Conservation (phyloP, 306 rosid species). For the Chamaecrista fasciculata region DNA sequence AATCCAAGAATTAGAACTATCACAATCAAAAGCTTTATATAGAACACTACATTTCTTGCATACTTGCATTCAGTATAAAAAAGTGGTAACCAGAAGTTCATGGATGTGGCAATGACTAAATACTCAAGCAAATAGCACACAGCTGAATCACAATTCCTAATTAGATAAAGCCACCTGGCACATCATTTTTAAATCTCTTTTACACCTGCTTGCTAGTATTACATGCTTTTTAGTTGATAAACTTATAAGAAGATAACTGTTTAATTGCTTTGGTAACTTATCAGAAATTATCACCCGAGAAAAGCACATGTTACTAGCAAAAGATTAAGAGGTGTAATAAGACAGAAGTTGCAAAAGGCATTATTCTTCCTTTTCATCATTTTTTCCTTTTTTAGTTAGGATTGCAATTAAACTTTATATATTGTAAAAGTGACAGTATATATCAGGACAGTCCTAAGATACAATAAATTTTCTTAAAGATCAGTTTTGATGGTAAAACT, state of each 20-base stretch:
- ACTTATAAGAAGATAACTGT: not conserved
- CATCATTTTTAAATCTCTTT: not conserved
- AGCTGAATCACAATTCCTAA: not conserved
- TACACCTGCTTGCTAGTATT: not conserved
- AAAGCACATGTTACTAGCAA: not conserved
- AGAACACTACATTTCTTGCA: too few species aligned
- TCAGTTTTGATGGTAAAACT: not conserved
- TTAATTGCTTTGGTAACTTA: not conserved
- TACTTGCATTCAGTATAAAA: slow-evolving; percentile 8
- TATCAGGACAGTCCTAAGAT: not conserved
- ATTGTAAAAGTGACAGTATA: not conserved
- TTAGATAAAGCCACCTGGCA: not conserved
- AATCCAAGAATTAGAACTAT: not conserved
- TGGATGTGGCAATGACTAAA: not conserved
- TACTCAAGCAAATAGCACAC: not conserved
- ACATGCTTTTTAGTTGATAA: slow-evolving; percentile 11
- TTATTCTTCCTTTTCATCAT: not conserved
- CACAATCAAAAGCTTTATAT: not conserved
- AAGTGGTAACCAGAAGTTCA: slow-evolving; percentile 6
- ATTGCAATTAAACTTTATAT: not conserved
- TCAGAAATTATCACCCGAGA: slow-evolving; percentile 10
- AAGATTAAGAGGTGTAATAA: not conserved
- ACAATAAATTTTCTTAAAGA: not conserved
- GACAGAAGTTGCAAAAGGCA: not conserved
- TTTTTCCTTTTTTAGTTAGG: not conserved